Evolutionary conservation across 768 basidiomycete genomes (phyloP), one percentile per base, ranked within the genome.

Genomic region (Gloeophyllum trabeum): DNA sequence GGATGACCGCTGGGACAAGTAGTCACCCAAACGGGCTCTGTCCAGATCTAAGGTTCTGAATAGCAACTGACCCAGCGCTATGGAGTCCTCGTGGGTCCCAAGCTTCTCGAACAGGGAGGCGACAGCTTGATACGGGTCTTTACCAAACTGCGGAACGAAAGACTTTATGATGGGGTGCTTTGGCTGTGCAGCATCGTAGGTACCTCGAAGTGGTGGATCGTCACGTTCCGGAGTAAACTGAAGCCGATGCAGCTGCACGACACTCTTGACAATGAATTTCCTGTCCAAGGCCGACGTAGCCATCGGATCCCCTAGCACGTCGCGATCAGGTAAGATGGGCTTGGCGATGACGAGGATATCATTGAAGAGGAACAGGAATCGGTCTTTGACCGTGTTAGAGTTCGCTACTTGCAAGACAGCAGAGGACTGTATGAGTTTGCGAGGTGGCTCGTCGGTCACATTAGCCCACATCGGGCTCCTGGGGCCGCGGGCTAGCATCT

Each of bases 291-390:
- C 65, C 43, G 69, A 63, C n/a, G n/a, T n/a, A n/a, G n/a, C n/a
- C n/a, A n/a, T n/a, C 19, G 76, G 75, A 51, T 82, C 81, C 37
- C 77, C 60, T 24, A 79, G 66, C 25, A 66, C 63, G 48, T 86
- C 82, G 39, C 75, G 71, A 35, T 84, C 80, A 26, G 76, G 73
- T 42, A 79, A 65, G 45, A 92, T 69, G 10, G 92, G 92, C 59
- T 98, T 98, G 30, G 93, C 83, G 49, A 98, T 76, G 59, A 98
- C 74, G 42, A 98, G 75, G 41, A 98, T 75, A 58, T 99, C 96
- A 59, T 69, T 90, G 73, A 99, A 99, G n/a, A 98, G 73, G 67
- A 98, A 93, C 6, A 98, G 73, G 64, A 90, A 89, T 7, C 96
- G 81, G 54, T 97, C 92, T 60, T 98, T 97, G 59, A 92, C 85